Percentiles rank a stretch among this genome's conserved stretches.
These are phyloP conservation scores for Starmerella etchellsii DNA, from an alignment of 805 yeast genomes.

Conservation along the genomic window DNA sequence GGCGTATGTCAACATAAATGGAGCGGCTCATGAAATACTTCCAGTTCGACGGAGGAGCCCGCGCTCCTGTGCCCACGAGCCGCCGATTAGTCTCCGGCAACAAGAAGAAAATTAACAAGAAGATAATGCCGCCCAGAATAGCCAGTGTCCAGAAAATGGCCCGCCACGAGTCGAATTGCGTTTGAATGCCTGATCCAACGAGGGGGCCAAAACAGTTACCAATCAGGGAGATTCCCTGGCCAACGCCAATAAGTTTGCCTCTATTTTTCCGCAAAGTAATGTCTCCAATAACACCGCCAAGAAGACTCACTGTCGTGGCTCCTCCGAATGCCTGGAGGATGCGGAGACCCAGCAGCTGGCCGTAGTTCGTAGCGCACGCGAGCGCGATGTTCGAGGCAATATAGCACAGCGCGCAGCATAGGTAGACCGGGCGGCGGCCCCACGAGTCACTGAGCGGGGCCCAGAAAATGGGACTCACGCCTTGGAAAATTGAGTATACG, in stretches of 20 bases:
- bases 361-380: constrained; percentile 44
- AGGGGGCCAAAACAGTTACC: constrained; percentile 75
- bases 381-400: constrained; percentile 53
- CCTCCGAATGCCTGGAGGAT: constrained; percentile 68
- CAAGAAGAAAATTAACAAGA: constrained; percentile 27
- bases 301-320: constrained; percentile 61
- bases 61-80: constrained; percentile 63
- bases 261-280: constrained; percentile 50
- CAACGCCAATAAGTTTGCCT: constrained; percentile 57
- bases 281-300: constrained; percentile 64
- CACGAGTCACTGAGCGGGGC: constrained; percentile 55
- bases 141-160: constrained; percentile 53
- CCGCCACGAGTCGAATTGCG: constrained; percentile 47
- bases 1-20: constrained; percentile 18
- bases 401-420: constrained; percentile 43
- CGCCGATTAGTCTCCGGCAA: constrained; percentile 68
- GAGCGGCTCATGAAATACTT: constrained; percentile 18
- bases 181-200: constrained; percentile 41
- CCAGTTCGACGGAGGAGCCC: constrained; percentile 28
- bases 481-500: constrained; percentile 64
- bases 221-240: constrained; percentile 48
- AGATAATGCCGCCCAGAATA: constrained; percentile 42
- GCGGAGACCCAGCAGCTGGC: constrained; percentile 52
- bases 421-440: constrained; percentile 60
- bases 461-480: constrained; percentile 56